These are phyloP conservation scores for Capsella bursapastoris DNA, from an alignment of 345 rosid genomes.

Conservation along the genomic window DNA sequence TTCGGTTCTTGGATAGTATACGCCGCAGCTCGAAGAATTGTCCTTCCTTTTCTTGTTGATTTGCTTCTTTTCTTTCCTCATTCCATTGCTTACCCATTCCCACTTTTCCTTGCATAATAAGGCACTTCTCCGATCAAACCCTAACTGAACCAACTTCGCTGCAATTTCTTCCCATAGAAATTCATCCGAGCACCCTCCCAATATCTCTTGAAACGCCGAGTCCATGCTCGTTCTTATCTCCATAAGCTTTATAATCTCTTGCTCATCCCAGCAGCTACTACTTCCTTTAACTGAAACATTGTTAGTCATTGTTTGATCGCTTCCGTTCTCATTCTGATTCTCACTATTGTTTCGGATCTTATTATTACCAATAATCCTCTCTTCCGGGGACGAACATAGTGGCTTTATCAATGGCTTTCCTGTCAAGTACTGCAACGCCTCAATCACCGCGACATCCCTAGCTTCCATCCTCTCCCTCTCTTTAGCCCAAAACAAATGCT, in stretches of 20 bases:
- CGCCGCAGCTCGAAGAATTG: conserved; percentile 49
- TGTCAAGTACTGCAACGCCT: conserved; percentile 63
- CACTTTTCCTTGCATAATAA: conserved; percentile 63
- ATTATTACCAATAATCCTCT: conserved; percentile 34
- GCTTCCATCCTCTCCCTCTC: conserved; percentile 92
- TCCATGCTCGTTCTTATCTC: conserved; percentile 63
- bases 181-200: conserved; percentile 48
- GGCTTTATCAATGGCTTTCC: conserved; percentile 50
- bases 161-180: conserved; percentile 60
- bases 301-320: conserved; percentile 46
- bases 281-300: conserved; percentile 30
- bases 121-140: conserved; percentile 55
- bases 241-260: conserved; percentile 61
- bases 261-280: conserved; percentile 52
- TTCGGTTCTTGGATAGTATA: conserved; percentile 46
- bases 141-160: conserved; percentile 52
- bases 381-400: conserved; percentile 47
- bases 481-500: conserved; percentile 85
- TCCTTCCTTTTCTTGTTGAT: conserved; percentile 71
- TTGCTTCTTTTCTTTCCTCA: conserved; percentile 50
- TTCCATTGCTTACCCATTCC: conserved; percentile 49
- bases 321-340: conserved; percentile 47
- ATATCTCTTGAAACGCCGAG: conserved; percentile 49
- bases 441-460: conserved; percentile 82
- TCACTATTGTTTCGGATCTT: conserved; percentile 47